phyloP scores from a whole-genome alignment of 805 yeast genomes.

The Hanseniaspora lindneri region DNA sequence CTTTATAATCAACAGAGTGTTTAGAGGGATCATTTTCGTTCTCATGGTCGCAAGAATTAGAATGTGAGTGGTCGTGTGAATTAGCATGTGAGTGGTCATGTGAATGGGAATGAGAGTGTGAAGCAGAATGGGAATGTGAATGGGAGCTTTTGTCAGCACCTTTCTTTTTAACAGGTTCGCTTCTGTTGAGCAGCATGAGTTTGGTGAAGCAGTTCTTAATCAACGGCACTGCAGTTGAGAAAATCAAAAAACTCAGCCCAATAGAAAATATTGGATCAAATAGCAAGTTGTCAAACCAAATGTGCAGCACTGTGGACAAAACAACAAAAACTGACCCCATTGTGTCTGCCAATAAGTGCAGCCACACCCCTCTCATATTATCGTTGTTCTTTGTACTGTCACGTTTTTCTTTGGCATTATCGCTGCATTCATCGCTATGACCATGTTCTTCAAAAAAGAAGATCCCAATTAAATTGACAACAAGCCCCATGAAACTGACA shows the following conservation, averaged over 20 bases:
- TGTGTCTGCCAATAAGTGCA: constrained; percentile 91
- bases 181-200: constrained; percentile 31
- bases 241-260: constrained; percentile 68
- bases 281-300: constrained; percentile 52
- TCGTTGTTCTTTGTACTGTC: constrained; percentile 30
- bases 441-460: constrained; percentile 89
- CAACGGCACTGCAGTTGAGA: constrained; percentile 72
- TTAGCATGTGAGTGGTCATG: constrained; percentile 19
- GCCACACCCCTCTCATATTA: constrained; percentile 86
- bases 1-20: constrained; percentile 38
- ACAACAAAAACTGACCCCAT: constrained; percentile 95
- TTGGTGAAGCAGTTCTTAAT: constrained; percentile 65
- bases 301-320: constrained; percentile 70
- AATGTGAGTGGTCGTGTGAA: constrained; percentile 20
- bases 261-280: constrained; percentile 90
- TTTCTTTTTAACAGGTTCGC: no score
- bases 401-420: constrained; percentile 20
- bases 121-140: constrained; percentile 20
- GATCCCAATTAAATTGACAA: constrained; percentile 84
- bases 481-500: constrained; percentile 71
- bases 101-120: constrained; percentile 21
- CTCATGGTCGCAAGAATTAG: constrained; percentile 18
- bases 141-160: no score
- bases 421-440: constrained; percentile 29
- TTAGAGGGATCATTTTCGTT: constrained; percentile 28